Percentiles rank a stretch among this genome's conserved stretches.
These are phyloP conservation scores for Didymella keratinophila DNA, from an alignment of 2,329 filamentous ascomycete genomes.

Conservation along the genomic window DNA sequence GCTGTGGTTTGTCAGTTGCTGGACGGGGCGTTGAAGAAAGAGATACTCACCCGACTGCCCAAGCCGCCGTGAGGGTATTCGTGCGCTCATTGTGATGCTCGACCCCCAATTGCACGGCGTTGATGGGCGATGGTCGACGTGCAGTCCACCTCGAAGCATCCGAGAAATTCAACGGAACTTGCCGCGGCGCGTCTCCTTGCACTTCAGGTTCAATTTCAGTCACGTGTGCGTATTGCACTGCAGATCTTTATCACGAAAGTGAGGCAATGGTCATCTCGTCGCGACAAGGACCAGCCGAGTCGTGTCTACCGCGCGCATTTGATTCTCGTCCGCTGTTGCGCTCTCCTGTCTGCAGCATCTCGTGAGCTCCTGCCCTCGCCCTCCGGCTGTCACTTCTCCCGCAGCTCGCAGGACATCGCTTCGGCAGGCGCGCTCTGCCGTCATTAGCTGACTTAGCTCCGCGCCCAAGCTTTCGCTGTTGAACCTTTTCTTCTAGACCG, in stretches of 20 bases:
- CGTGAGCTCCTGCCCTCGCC: background rate
- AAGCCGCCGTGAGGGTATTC: constrained; percentile 69
- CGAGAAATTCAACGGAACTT: constrained; percentile 28
- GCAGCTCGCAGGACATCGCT: constrained; percentile 15
- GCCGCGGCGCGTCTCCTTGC: constrained; percentile 19
- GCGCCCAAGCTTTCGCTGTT: constrained; percentile 33
- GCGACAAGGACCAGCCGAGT: constrained; percentile 2
- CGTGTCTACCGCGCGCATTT: constrained; percentile 12
- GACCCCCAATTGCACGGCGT: constrained; percentile 34
- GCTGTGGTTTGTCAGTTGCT: constrained; percentile 27
- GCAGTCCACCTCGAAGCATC: constrained; percentile 24
- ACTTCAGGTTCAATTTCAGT: background rate
- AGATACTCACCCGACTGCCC: constrained; percentile 64
- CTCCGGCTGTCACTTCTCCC: constrained; percentile 14
- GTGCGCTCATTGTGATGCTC: constrained; percentile 67
- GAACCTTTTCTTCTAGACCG: constrained; percentile 37
- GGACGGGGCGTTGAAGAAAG: background rate
- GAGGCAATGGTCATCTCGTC: constrained; percentile 16
- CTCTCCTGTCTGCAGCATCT: background rate
- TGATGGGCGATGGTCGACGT: constrained; percentile 25
- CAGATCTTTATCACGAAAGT: constrained; percentile 12
- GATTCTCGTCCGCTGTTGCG: constrained; percentile 1
- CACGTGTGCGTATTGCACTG: constrained; percentile 17
- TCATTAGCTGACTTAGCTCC: constrained; percentile 34
- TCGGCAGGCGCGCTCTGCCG: constrained; percentile 19